These are phyloP conservation scores for Penicillium argentinense DNA, from an alignment of 495 filamentous ascomycete species.

Conservation along the genomic window DNA sequence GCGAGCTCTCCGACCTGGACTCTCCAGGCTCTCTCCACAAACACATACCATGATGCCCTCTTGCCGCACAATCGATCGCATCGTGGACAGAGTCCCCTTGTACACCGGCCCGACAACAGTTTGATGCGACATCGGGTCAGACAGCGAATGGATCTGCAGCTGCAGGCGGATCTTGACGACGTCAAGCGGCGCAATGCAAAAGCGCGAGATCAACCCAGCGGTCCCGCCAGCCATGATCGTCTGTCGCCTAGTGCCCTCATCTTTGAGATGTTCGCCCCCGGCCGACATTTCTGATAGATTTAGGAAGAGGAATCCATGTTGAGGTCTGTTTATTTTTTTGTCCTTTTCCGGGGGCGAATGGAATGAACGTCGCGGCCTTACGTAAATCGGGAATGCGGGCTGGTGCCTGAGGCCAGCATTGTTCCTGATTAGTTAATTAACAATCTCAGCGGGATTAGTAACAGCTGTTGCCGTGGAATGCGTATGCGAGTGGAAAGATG, in stretches of 20 bases:
- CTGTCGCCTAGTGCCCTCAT: constrained; percentile 88
- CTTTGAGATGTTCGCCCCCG: constrained; percentile 73
- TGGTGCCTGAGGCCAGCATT: no score
- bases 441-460: no score
- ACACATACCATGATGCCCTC: constrained; percentile 74
- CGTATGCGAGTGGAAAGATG: no score
- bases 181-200: constrained; percentile 89
- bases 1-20: no score
- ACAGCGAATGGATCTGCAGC: constrained; percentile 78
- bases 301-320: constrained; percentile 13
- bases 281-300: constrained; percentile 68
- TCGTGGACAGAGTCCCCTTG: constrained; percentile 75
- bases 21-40: no score
- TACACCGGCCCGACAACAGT: constrained; percentile 64
- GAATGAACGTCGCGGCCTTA: constrained; percentile 15
- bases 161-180: constrained; percentile 97
- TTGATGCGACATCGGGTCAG: constrained; percentile 58
- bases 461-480: no score
- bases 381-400: constrained; percentile 8
- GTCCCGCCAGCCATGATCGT: constrained; percentile 81
- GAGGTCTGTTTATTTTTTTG: constrained; percentile 5
- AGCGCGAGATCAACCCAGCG: constrained; percentile 89
- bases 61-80: constrained; percentile 68
- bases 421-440: no score
- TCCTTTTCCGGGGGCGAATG: constrained; percentile 11